Evolutionary conservation across 331 rosid genomes (phyloP).

Genomic region (Cydonia oblonga): DNA sequence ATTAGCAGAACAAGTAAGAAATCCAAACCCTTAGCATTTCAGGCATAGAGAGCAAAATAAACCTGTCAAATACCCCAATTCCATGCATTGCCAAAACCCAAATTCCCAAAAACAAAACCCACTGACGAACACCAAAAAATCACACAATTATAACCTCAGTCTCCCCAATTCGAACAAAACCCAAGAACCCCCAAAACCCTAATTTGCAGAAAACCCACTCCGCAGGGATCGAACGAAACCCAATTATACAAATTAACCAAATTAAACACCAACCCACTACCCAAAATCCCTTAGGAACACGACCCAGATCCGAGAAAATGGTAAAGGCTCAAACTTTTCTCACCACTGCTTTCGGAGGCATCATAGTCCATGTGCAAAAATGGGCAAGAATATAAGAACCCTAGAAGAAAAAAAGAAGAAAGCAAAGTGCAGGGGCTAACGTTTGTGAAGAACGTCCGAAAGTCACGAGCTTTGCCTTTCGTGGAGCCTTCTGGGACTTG

Average conservation of each 20-base stretch:
- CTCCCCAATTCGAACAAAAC: background rate
- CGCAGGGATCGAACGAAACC: background rate
- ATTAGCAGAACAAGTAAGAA: background rate
- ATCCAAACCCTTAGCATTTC: background rate
- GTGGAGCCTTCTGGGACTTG: background rate
- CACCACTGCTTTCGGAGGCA: conserved; percentile 32
- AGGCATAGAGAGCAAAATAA: background rate
- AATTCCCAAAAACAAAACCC: background rate
- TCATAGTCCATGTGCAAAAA: conserved; percentile 22
- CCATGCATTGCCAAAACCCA: background rate
- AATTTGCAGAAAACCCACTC: background rate
- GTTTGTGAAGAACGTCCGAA: background rate
- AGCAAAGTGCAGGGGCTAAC: background rate
- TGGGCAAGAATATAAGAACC: background rate
- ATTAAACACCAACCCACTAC: conserved; percentile 13
- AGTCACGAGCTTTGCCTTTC: background rate
- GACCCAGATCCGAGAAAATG: background rate
- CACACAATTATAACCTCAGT: background rate
- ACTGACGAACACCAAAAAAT: background rate
- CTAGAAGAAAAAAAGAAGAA: background rate
- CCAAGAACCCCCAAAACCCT: background rate
- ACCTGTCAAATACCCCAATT: background rate
- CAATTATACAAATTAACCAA: background rate
- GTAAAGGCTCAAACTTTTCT: background rate
- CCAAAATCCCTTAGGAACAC: background rate